phyloP scores from a whole-genome alignment of 2,329 filamentous ascomycete species.

The Diaporthe sp. region DNA sequence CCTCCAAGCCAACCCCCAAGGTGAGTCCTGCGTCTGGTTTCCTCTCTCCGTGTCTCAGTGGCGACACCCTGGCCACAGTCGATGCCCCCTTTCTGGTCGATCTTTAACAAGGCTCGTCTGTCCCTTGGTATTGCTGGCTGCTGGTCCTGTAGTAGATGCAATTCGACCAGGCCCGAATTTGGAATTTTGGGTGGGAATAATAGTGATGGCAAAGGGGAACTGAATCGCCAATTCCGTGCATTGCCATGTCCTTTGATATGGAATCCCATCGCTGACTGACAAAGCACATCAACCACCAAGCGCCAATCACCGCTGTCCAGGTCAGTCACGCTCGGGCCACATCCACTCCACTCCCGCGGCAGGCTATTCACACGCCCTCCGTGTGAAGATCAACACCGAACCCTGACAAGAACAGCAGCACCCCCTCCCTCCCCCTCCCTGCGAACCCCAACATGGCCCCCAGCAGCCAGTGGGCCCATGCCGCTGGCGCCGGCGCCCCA shows the following conservation, averaged over 20 bases:
- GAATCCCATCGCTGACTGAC: conserved; percentile 22
- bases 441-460: conserved; percentile 9
- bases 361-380: not conserved
- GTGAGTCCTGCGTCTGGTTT: not conserved
- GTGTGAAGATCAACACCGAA: not conserved
- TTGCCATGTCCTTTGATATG: conserved; percentile 22
- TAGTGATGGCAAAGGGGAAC: not conserved
- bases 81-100: not conserved
- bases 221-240: conserved; percentile 8
- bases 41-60: conserved; percentile 15
- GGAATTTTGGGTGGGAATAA: not conserved
- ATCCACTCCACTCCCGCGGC: not conserved
- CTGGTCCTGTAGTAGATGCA: not conserved
- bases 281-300: conserved; percentile 17
- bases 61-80: not conserved
- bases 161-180: not conserved
- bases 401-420: not conserved
- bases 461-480: conserved; percentile 9
- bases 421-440: not conserved
- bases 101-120: not conserved
- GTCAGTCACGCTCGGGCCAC: not conserved
- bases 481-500: not conserved
- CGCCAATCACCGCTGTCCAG: not conserved
- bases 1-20: not conserved
- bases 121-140: not conserved